A percentile compares a stretch with the other conserved stretches of the same genome.
Conservation (phyloP, 495 filamentous ascomycete species). For the Lentithecium fluviatile region DNA sequence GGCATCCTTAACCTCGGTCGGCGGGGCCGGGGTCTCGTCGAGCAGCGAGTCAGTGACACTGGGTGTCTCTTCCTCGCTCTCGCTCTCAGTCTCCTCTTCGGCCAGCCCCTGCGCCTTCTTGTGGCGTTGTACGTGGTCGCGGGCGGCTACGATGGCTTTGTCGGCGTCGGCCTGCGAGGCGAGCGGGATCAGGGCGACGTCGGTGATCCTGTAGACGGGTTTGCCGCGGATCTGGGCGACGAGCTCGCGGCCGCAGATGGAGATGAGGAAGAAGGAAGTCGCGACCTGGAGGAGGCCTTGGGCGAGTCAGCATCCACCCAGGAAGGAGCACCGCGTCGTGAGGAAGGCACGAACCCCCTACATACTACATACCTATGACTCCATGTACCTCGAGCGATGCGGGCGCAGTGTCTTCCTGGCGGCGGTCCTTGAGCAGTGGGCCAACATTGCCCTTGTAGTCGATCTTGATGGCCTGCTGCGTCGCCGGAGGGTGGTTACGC, state of each 20-base stretch:
- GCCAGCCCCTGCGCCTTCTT: slow-evolving; percentile 38
- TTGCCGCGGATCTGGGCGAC: slow-evolving; percentile 81
- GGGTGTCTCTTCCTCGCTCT: slow-evolving; percentile 38
- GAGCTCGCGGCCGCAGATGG: slow-evolving; percentile 78
- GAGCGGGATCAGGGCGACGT: slow-evolving; percentile 84
- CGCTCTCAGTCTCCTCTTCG: slow-evolving; percentile 41
- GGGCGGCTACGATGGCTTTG: slow-evolving; percentile 65
- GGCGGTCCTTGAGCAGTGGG: slow-evolving; percentile 44
- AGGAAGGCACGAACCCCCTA: slow-evolving; percentile 52
- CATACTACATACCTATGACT: too few relatives aligned
- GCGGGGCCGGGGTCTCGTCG: slow-evolving; percentile 22
- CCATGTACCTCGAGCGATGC: slow-evolving; percentile 72
- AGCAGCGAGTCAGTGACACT: slow-evolving; percentile 40
- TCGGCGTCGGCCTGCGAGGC: slow-evolving; percentile 71
- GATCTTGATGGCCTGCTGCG: slow-evolving; percentile 58
- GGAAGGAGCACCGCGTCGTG: background rate
- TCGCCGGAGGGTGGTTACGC: slow-evolving; percentile 41
- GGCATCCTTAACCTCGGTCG: slow-evolving; percentile 14
- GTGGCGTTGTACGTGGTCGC: slow-evolving; percentile 49
- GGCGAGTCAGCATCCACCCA: slow-evolving; percentile 42
- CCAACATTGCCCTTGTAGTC: slow-evolving; percentile 67
- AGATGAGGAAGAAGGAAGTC: slow-evolving; percentile 70
- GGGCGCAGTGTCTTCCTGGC: slow-evolving; percentile 46
- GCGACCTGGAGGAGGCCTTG: slow-evolving; percentile 63
- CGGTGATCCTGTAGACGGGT: slow-evolving; percentile 79